Conservation (phyloP, 768 basidiomycete genomes). For the Mycena belliarum region DNA sequence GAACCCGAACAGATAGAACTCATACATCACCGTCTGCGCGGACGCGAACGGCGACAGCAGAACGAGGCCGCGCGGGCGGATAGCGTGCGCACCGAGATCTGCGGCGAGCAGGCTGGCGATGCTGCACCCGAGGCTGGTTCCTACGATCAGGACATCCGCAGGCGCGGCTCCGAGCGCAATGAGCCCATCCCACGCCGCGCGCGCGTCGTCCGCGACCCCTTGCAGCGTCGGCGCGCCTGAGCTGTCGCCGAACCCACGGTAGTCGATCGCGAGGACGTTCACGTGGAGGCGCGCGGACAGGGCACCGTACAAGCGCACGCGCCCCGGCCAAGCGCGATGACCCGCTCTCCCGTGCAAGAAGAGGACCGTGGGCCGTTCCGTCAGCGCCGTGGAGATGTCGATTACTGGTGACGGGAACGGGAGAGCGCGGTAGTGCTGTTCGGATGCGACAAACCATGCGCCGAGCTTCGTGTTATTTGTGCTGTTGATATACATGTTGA, state of each 20-base stretch:
- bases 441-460: not conserved
- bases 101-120: not conserved
- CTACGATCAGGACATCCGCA: not conserved
- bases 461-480: not conserved
- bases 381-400: not conserved
- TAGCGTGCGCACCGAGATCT: not conserved
- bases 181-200: no score
- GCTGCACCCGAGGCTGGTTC: not conserved
- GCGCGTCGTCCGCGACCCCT: no score
- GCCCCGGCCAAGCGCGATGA: not conserved
- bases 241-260: not conserved
- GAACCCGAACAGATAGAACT: not conserved
- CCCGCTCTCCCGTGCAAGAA: not conserved
- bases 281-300: not conserved
- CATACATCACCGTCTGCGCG: not conserved
- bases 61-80: not conserved
- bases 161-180: not conserved
- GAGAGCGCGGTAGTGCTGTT: not conserved
- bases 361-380: not conserved
- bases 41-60: not conserved
- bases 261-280: not conserved
- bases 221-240: no score
- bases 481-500: not conserved
- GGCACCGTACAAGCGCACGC: not conserved
- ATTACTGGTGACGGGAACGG: not conserved